These are phyloP conservation scores for Mychonastes homosphaera DNA, from an alignment of 139 green algal species.

Conservation along the genomic window DNA sequence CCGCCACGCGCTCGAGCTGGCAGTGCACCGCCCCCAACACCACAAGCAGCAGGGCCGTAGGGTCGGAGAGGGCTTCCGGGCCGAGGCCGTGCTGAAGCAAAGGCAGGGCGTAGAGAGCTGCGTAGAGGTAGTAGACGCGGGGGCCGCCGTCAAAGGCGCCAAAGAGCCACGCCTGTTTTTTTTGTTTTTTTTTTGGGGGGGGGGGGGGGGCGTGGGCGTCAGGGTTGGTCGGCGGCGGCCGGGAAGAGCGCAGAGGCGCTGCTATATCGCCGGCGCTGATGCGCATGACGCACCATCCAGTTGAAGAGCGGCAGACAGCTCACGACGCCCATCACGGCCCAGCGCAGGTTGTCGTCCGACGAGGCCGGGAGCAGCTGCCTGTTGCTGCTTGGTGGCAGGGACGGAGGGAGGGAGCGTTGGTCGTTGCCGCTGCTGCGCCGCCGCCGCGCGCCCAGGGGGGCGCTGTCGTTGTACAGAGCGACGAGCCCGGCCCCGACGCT, in stretches of 20 bases:
- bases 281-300: conserved; percentile 29
- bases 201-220: too few species aligned
- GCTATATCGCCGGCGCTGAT: not conserved
- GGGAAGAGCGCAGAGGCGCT: too few species aligned
- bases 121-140: conserved; percentile 42
- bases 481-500: conserved; percentile 2
- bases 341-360: conserved; percentile 32
- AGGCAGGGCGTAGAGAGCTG: conserved; percentile 50
- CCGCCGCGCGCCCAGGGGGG: too few species aligned
- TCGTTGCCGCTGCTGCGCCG: not conserved
- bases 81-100: conserved; percentile 47
- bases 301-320: conserved; percentile 54
- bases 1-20: conserved; percentile 23
- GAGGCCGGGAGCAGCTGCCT: too few species aligned
- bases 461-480: conserved; percentile 4
- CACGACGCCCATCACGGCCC: conserved; percentile 47
- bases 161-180: conserved; percentile 66
- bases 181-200: too few species aligned
- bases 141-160: conserved; percentile 28
- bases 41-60: conserved; percentile 28
- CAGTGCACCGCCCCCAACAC: conserved; percentile 45
- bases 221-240: too few species aligned
- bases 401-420: not conserved
- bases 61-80: conserved; percentile 41
- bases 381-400: not conserved